A percentile compares a stretch with the other conserved stretches of the same genome.
Conservation (phyloP, 192 early-diverging fungal species). For the Ambispora gerdemannii region DNA sequence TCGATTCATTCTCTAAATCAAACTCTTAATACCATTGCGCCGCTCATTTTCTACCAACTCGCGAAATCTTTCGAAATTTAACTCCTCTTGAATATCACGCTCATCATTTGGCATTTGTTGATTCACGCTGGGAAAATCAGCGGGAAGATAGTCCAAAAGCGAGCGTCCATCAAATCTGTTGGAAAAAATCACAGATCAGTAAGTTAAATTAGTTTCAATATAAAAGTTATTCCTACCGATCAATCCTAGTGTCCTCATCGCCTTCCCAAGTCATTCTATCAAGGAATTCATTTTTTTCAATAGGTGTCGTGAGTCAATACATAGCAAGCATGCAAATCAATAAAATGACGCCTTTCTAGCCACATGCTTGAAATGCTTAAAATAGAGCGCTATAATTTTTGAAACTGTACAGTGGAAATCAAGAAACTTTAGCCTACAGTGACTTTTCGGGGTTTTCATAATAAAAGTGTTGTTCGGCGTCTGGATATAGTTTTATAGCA, state of each 20-base stretch:
- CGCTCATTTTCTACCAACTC: constrained; percentile 51
- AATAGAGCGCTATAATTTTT: too few relatives aligned
- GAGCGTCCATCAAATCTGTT: constrained; percentile 53
- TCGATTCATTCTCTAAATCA: too few relatives aligned
- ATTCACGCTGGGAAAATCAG: constrained; percentile 1
- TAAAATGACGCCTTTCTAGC: too few relatives aligned
- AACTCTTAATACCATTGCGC: constrained; percentile 43
- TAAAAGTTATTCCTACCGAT: constrained; percentile 31
- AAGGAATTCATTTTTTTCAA: not conserved
- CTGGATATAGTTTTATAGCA: constrained; percentile 44
- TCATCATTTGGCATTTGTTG: constrained; percentile 33
- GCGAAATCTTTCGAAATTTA: constrained; percentile 53
- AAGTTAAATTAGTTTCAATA: not conserved
- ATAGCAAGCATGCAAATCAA: not conserved
- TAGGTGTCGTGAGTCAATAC: not conserved
- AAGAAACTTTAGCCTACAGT: constrained; percentile 36
- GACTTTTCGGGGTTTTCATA: constrained; percentile 50
- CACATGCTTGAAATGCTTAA: too few relatives aligned
- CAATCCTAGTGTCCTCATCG: constrained; percentile 46
- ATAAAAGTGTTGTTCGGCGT: constrained; percentile 52
- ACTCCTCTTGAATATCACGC: constrained; percentile 44
- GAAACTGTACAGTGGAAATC: not conserved
- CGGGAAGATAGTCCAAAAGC: constrained; percentile 47
- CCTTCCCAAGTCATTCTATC: constrained; percentile 49
- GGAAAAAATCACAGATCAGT: constrained; percentile 6